Percentiles rank a stretch among this genome's conserved stretches.
Conservation (phyloP, 1,139 yeast species). For the Saccharomyces pastorianus region DNA sequence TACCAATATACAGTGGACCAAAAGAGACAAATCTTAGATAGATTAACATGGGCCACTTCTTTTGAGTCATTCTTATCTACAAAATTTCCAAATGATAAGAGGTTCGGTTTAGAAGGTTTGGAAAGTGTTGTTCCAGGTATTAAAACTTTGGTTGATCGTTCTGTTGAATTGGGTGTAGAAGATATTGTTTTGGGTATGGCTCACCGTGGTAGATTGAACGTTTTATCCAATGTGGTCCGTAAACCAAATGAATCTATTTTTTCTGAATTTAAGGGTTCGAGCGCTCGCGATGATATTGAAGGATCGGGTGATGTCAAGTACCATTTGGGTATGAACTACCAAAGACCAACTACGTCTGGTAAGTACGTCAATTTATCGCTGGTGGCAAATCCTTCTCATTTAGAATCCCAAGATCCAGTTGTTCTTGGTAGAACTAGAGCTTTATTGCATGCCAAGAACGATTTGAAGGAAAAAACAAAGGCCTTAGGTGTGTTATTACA, state of each 20-base stretch:
- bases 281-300: slow-evolving; percentile 64
- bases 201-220: slow-evolving; percentile 97
- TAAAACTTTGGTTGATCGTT: slow-evolving; percentile 88
- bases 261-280: slow-evolving; percentile 89
- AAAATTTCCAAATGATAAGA: slow-evolving; percentile 96
- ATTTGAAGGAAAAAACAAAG: slow-evolving; percentile 70
- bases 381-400: slow-evolving; percentile 97
- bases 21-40: slow-evolving; percentile 92
- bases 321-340: slow-evolving; percentile 98
- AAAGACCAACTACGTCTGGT: slow-evolving; percentile 98
- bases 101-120: slow-evolving; percentile 98
- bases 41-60: slow-evolving; percentile 92
- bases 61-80: slow-evolving; percentile 88
- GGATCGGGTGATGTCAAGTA: slow-evolving; percentile 99
- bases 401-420: slow-evolving; percentile 98
- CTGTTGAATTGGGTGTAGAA: slow-evolving; percentile 89
- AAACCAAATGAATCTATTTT: slow-evolving; percentile 97
- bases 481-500: slow-evolving; percentile 90
- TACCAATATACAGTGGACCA: slow-evolving; percentile 77
- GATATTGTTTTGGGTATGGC: slow-evolving; percentile 99
- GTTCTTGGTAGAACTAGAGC: slow-evolving; percentile 98
- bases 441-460: slow-evolving; percentile 83
- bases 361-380: slow-evolving; percentile 89
- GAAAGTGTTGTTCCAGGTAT: slow-evolving; percentile 95
- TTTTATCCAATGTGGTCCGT: slow-evolving; percentile 95